phyloP scores from a whole-genome alignment of 2,329 filamentous ascomycete species.

The Huntiella omanensis region DNA sequence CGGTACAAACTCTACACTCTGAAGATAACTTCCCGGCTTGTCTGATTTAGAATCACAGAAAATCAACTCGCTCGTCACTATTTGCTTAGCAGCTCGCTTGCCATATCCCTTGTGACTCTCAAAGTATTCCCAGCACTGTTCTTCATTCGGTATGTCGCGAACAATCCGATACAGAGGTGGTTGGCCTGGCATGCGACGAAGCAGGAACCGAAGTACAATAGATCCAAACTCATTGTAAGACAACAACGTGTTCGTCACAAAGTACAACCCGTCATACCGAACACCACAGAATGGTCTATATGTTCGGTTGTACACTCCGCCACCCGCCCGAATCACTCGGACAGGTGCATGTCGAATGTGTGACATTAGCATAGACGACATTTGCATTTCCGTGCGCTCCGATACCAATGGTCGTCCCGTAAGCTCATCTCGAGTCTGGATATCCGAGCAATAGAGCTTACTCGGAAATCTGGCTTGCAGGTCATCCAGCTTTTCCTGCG shows the following conservation, averaged over 20 bases:
- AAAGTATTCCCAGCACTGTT: slow-evolving; percentile 9
- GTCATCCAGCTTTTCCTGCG: not conserved
- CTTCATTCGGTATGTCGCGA: slow-evolving; percentile 6
- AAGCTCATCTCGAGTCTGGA: not conserved
- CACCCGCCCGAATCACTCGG: slow-evolving; percentile 5
- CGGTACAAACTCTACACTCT: not conserved
- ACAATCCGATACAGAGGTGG: slow-evolving; percentile 7
- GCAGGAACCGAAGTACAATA: slow-evolving; percentile 5
- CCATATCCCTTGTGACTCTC: slow-evolving; percentile 10
- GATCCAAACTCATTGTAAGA: slow-evolving; percentile 7
- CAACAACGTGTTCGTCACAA: slow-evolving; percentile 5
- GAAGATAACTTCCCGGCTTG: slow-evolving; percentile 2
- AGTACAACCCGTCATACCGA: slow-evolving; percentile 9
- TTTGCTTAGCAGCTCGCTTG: slow-evolving; percentile 3
- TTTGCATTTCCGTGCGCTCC: slow-evolving; percentile 1
- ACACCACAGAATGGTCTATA: slow-evolving; percentile 7
- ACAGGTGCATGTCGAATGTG: slow-evolving; percentile 6
- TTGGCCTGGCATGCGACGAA: not conserved
- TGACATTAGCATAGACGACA: slow-evolving; percentile 8
- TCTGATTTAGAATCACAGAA: not conserved
- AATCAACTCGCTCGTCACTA: slow-evolving; percentile 1
- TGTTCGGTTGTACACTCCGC: slow-evolving; percentile 6
- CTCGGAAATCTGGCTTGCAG: not conserved
- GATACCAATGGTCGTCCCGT: not conserved
- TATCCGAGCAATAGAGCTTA: not conserved